A percentile compares a stretch with the other conserved stretches of the same genome.
phyloP scores from a whole-genome alignment of 176 grass and related monocot species.

The Puya raimondii region DNA sequence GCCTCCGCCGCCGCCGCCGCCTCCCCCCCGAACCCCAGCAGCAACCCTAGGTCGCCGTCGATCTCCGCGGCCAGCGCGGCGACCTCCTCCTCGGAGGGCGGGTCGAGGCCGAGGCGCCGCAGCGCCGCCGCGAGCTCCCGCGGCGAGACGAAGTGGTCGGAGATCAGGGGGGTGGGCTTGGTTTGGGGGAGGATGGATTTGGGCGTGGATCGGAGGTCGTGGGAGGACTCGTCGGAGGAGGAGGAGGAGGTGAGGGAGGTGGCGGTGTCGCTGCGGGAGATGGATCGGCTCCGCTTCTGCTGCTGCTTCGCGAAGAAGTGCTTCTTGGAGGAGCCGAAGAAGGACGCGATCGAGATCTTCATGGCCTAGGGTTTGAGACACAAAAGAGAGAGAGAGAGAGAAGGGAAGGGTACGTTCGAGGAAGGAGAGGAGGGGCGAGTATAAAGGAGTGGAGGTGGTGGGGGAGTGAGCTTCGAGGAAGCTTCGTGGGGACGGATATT shows the following conservation, averaged over 20 bases:
- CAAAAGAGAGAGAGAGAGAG: not conserved
- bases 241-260: conserved; percentile 49
- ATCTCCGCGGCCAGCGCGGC: conserved; percentile 47
- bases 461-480: conserved; percentile 69
- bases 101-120: conserved; percentile 45
- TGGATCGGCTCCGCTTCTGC: conserved; percentile 11
- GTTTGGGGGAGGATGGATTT: conserved; percentile 33
- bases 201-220: conserved; percentile 16
- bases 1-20: conserved; percentile 9
- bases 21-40: not conserved
- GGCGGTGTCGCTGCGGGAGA: conserved; percentile 33
- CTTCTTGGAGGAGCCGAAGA: conserved; percentile 34
- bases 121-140: conserved; percentile 78
- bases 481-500: conserved; percentile 18
- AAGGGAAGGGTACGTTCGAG: not conserved
- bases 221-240: conserved; percentile 26
- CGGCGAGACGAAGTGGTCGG: conserved; percentile 41
- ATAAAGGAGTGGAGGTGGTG: conserved; percentile 17
- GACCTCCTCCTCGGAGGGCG: conserved; percentile 57
- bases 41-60: conserved; percentile 37
- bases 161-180: not conserved
- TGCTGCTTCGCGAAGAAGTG: conserved; percentile 33
- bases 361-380: conserved; percentile 14
- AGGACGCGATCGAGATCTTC: conserved; percentile 63
- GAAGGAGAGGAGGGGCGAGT: conserved; percentile 3